Conservation (phyloP, 768 basidiomycete genomes). For the Pulveroboletus sp. region DNA sequence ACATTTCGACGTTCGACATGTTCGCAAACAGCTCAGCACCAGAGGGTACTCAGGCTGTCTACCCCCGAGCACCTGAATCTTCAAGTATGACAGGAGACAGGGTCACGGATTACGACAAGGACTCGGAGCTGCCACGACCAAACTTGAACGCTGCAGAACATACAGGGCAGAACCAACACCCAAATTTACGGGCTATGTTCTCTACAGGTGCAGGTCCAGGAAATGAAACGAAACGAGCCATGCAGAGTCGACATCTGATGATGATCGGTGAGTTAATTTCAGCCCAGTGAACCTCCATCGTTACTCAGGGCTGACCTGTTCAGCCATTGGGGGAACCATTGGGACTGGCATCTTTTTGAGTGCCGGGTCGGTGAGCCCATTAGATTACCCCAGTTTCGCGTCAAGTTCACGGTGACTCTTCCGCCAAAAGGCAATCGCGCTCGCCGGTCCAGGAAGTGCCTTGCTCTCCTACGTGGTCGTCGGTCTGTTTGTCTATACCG, state of each 20-base stretch:
- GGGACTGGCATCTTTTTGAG: conserved; percentile 62
- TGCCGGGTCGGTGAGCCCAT: conserved; percentile 45
- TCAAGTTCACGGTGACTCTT: not conserved
- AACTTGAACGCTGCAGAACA: not conserved
- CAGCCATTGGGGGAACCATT: conserved; percentile 55
- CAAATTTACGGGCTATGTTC: conserved; percentile 2
- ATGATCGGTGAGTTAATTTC: conserved; percentile 36
- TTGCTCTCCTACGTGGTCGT: conserved; percentile 57
- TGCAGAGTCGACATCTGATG: conserved; percentile 40
- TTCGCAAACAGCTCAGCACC: not conserved
- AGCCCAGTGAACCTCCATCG: not conserved
- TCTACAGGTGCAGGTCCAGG: conserved; percentile 5
- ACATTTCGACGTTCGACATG: no score
- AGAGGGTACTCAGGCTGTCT: not conserved
- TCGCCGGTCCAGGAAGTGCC: conserved; percentile 61
- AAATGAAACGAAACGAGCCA: conserved; percentile 36
- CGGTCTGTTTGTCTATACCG: conserved; percentile 55
- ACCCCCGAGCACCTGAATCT: not conserved
- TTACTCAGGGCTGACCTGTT: not conserved
- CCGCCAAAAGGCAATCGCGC: conserved; percentile 41
- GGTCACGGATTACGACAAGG: conserved; percentile 1
- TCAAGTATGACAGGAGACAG: not conserved
- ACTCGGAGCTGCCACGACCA: not conserved
- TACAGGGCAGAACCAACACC: not conserved
- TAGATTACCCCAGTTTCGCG: not conserved